Evolutionary conservation across 345 rosid species (phyloP).

Genomic region (Schrenkiella parvula): DNA sequence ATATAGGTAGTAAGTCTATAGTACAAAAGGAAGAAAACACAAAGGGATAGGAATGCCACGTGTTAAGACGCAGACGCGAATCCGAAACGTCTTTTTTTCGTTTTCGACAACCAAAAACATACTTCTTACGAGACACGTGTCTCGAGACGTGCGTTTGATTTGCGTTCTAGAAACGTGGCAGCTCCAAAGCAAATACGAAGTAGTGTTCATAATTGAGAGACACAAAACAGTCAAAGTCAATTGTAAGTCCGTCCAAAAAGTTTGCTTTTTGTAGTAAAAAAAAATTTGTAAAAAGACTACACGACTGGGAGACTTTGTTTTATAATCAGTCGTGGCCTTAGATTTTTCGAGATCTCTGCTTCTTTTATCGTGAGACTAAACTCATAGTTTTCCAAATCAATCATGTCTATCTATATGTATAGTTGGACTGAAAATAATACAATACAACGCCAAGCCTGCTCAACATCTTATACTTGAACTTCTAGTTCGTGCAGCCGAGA

Average conservation of each 20-base stretch:
- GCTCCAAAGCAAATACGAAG: background rate
- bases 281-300: background rate
- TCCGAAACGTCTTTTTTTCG: constrained; percentile 10
- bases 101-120: background rate
- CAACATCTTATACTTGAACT: constrained; percentile 88
- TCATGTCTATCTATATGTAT: background rate
- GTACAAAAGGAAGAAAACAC: background rate
- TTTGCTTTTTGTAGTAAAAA: no score
- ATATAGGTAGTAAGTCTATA: no score
- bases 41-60: background rate
- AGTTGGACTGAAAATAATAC: background rate
- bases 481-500: constrained; percentile 85
- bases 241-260: background rate
- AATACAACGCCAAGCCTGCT: constrained; percentile 39
- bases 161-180: constrained; percentile 13
- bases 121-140: background rate
- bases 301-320: no score
- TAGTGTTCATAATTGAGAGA: background rate
- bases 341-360: background rate
- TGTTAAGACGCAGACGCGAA: background rate
- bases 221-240: background rate
- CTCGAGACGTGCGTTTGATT: background rate
- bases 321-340: background rate
- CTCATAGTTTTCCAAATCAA: background rate
- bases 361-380: background rate